A percentile compares a stretch with the other conserved stretches of the same genome.
phyloP scores from a whole-genome alignment of 164 flowering plant species.

The Vitis amurensis region DNA sequence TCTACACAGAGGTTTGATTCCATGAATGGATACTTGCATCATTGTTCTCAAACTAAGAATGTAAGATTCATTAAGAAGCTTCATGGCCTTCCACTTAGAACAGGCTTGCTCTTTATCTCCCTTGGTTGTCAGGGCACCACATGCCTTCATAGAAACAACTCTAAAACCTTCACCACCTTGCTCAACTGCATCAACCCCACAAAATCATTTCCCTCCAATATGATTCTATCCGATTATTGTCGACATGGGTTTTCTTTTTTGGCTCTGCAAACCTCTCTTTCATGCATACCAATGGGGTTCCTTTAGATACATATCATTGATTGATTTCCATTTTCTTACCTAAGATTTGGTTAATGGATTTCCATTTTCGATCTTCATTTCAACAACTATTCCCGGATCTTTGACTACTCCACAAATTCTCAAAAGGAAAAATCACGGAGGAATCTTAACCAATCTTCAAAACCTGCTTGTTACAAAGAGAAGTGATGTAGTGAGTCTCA shows the following conservation, averaged over 20 bases:
- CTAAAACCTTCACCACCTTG: constrained; percentile 17
- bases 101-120: constrained; percentile 39
- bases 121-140: constrained; percentile 33
- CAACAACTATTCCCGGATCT: no score
- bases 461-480: constrained; percentile 10
- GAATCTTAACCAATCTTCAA: no score
- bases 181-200: constrained; percentile 29
- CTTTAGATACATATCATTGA: constrained; percentile 41
- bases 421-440: no score
- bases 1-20: constrained; percentile 8
- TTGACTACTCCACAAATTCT: no score
- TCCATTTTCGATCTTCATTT: no score
- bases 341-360: no score
- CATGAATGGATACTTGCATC: constrained; percentile 22
- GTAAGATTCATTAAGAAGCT: constrained; percentile 38
- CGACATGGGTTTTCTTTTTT: constrained; percentile 36
- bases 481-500: no score
- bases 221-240: constrained; percentile 46
- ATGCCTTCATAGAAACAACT: constrained; percentile 20
- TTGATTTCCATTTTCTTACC: no score
- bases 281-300: constrained; percentile 53
- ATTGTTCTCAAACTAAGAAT: constrained; percentile 31
- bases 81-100: constrained; percentile 43
- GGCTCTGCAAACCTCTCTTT: constrained; percentile 48
- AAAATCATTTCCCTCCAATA: constrained; percentile 51